Evolutionary conservation across 805 yeast species (phyloP).

Genomic region (Candida coleopterorum): DNA sequence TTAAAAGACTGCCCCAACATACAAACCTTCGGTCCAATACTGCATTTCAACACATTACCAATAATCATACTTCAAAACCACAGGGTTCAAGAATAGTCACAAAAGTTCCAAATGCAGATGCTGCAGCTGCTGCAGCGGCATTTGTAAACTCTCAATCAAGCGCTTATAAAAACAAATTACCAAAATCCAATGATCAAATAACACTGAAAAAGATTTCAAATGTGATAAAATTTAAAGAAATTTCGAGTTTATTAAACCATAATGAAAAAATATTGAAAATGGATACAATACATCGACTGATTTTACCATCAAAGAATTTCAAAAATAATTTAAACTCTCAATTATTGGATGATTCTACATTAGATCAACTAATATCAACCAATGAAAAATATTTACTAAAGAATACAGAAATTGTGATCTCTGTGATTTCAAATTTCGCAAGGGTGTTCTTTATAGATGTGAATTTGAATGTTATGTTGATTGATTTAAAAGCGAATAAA

Average conservation of each 20-base stretch:
- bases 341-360: slow-evolving; percentile 25
- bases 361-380: slow-evolving; percentile 27
- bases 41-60: slow-evolving; percentile 1
- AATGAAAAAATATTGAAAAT: slow-evolving; percentile 38
- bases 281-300: slow-evolving; percentile 35
- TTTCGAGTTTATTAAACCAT: slow-evolving; percentile 25
- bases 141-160: slow-evolving; percentile 2
- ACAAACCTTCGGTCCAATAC: slow-evolving; percentile 6
- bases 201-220: slow-evolving; percentile 7
- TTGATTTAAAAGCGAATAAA: slow-evolving; percentile 38
- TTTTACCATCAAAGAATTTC: slow-evolving; percentile 21
- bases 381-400: slow-evolving; percentile 18
- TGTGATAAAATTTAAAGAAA: slow-evolving; percentile 27
- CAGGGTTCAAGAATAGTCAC: too few relatives aligned
- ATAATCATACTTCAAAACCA: too few relatives aligned
- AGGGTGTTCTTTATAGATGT: slow-evolving; percentile 37
- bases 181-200: too few relatives aligned
- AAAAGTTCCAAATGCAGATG: slow-evolving; percentile 6
- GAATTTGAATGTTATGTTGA: slow-evolving; percentile 28
- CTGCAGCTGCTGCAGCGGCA: slow-evolving; percentile 10
- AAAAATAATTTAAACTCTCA: slow-evolving; percentile 12
- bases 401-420: slow-evolving; percentile 27
- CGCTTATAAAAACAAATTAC: too few relatives aligned
- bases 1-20: slow-evolving; percentile 1
- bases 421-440: slow-evolving; percentile 37